phyloP scores from a whole-genome alignment of 2,329 filamentous ascomycete genomes.

The Leptographium wingfieldii region DNA sequence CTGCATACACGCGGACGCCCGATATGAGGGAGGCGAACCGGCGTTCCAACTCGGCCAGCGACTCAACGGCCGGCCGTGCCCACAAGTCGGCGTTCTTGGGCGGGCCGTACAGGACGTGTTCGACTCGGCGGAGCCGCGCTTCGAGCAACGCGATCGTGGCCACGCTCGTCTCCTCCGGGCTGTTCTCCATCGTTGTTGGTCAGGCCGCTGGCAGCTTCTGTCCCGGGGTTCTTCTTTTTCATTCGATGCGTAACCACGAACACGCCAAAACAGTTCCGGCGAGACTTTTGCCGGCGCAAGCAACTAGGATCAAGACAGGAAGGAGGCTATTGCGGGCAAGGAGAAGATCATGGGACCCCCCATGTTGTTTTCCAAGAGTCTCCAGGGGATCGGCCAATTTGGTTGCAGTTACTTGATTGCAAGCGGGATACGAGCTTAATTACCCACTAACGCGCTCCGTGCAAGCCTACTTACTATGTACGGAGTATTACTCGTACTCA shows the following conservation, averaged over 20 bases:
- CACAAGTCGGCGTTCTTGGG: slow-evolving; percentile 21
- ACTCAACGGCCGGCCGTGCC: slow-evolving; percentile 27
- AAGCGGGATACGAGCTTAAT: neutral
- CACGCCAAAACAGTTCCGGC: too few relatives aligned
- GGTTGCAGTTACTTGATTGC: neutral
- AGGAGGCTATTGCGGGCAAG: neutral
- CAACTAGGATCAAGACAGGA: neutral
- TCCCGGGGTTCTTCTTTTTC: neutral
- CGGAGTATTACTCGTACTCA: too few relatives aligned
- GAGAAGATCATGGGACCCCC: neutral
- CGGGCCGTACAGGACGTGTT: slow-evolving; percentile 43
- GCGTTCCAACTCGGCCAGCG: slow-evolving; percentile 38
- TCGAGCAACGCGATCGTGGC: slow-evolving; percentile 45
- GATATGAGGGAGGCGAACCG: slow-evolving; percentile 38
- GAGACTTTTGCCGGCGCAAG: too few relatives aligned
- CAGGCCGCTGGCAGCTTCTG: neutral
- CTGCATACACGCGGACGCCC: slow-evolving; percentile 42
- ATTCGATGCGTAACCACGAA: too few relatives aligned
- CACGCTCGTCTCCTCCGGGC: slow-evolving; percentile 39
- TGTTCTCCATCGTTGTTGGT: slow-evolving; percentile 13
- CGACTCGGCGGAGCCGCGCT: slow-evolving; percentile 44
- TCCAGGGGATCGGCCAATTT: neutral
- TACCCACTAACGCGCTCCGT: neutral
- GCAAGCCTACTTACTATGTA: neutral
- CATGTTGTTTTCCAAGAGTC: neutral